These are phyloP conservation scores for Metschnikowia reukaufii DNA, from an alignment of 805 yeast genomes.

Conservation along the genomic window DNA sequence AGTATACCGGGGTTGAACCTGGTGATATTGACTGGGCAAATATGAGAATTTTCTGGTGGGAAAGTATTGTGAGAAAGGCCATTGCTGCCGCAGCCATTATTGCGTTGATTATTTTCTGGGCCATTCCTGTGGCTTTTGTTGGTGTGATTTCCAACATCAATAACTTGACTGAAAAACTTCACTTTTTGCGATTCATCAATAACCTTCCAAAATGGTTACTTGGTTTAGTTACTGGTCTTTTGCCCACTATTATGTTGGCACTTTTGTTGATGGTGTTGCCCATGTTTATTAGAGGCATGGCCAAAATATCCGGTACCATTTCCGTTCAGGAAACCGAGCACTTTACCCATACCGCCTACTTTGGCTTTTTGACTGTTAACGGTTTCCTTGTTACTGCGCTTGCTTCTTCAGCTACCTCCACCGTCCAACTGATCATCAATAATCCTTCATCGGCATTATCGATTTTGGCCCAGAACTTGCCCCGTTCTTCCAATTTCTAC, in stretches of 20 bases:
- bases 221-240: slow-evolving; percentile 66
- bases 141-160: slow-evolving; percentile 72
- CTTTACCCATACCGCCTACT: slow-evolving; percentile 66
- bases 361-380: slow-evolving; percentile 69
- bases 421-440: slow-evolving; percentile 59
- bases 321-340: slow-evolving; percentile 59
- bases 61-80: slow-evolving; percentile 53
- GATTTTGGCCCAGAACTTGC: slow-evolving; percentile 64
- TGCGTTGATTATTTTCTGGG: slow-evolving; percentile 65
- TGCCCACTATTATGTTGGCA: slow-evolving; percentile 67
- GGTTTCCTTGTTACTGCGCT: slow-evolving; percentile 70
- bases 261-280: slow-evolving; percentile 68
- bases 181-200: slow-evolving; percentile 50
- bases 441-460: slow-evolving; percentile 58
- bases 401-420: slow-evolving; percentile 69
- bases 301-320: slow-evolving; percentile 56
- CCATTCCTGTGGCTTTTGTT: slow-evolving; percentile 76
- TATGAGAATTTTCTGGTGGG: slow-evolving; percentile 81
- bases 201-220: slow-evolving; percentile 52
- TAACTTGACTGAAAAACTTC: slow-evolving; percentile 56
- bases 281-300: slow-evolving; percentile 62
- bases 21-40: slow-evolving; percentile 67
- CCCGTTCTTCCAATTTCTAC: slow-evolving; percentile 71
- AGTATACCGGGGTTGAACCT: slow-evolving; percentile 63
- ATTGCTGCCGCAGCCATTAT: slow-evolving; percentile 53